Evolutionary conservation across 768 basidiomycete genomes (phyloP), one percentile per base, ranked within the genome.

Genomic region (Vishniacozyma victoriae): DNA sequence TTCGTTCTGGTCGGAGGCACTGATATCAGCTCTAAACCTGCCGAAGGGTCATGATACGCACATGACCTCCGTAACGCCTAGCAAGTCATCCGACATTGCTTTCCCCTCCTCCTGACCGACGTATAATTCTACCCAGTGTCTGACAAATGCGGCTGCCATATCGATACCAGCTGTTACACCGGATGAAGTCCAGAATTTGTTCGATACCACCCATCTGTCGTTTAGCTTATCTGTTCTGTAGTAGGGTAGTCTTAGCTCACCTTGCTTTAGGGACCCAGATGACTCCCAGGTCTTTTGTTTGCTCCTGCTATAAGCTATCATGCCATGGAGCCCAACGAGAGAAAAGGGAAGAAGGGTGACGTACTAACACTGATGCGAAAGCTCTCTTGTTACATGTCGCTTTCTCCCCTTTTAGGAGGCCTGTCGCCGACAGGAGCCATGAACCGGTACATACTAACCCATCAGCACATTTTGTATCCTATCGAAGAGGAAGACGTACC

Each of bases 341-440:
- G 31, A 9, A 3, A n/a, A n/a, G n/a, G n/a, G n/a, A n/a, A n/a
- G 3, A 20, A 24, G 14, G 14, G 22, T 18, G 6, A 46, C 57
- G 38, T 35, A 59, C 57, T 13, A 46, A 22, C 24, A 37, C 39
- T 12, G 31, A 25, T 14, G 35, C 39, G 36, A 46, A 55, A 4
- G 53, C 53, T 2, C 40, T 43, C 35, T 59, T 59, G 43, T 59
- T 59, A 9, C 52, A 54, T 4, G 57, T 59, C 7, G 57, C 57
- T 35, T 31, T 54, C 20, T 51, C 40, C 15, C 57, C 57, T 5
- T 41, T 36, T 3, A 59, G 43, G 1, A 36, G 31, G 6, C 57
- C 57, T 23, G 48, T 50, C 18, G 29, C 16, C 3, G 57, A 48
- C 13, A 59, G 35, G 15, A 59, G 48, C 57, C 57, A 59, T 5